Evolutionary conservation across 371 early-diverging fungal species (phyloP).

Genomic region (Mucor sp.): DNA sequence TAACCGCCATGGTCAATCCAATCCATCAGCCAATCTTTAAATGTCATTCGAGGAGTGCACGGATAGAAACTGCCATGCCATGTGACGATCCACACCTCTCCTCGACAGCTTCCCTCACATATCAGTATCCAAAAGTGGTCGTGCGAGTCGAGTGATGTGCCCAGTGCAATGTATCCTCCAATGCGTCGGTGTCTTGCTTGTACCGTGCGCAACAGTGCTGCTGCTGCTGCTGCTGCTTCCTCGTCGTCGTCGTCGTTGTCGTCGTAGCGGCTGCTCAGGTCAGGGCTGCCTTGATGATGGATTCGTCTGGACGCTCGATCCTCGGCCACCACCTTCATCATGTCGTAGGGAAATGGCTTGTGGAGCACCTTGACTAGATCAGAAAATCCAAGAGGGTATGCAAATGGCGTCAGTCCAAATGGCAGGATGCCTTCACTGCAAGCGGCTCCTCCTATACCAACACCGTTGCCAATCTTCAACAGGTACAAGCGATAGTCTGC

Average conservation of each 20-base stretch:
- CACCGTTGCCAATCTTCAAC: constrained; percentile 2
- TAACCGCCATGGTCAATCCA: not conserved
- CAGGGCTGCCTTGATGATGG: not conserved
- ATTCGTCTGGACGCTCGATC: too few relatives aligned
- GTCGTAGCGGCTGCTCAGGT: too few relatives aligned
- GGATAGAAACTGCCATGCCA: constrained; percentile 9
- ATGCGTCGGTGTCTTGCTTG: not conserved
- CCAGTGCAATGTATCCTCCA: constrained; percentile 15
- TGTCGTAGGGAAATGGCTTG: constrained; percentile 5
- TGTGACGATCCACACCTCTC: constrained; percentile 16
- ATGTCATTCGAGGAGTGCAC: constrained; percentile 17
- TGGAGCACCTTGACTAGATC: not conserved
- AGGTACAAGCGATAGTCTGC: constrained; percentile 12
- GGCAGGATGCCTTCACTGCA: constrained; percentile 4
- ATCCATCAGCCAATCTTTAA: constrained; percentile 10
- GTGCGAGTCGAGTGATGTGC: constrained; percentile 5
- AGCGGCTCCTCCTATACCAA: not conserved
- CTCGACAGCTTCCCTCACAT: constrained; percentile 15
- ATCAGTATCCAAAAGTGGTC: constrained; percentile 19
- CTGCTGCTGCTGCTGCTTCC: not conserved
- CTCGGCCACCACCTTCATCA: not conserved
- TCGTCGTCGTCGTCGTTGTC: not conserved
- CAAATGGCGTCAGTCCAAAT: constrained; percentile 6
- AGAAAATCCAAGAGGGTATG: constrained; percentile 1
- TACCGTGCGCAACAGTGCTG: not conserved